Evolutionary conservation across 352 stramenopile genomes (phyloP).

Genomic region (Globisporangium abappressorium): DNA sequence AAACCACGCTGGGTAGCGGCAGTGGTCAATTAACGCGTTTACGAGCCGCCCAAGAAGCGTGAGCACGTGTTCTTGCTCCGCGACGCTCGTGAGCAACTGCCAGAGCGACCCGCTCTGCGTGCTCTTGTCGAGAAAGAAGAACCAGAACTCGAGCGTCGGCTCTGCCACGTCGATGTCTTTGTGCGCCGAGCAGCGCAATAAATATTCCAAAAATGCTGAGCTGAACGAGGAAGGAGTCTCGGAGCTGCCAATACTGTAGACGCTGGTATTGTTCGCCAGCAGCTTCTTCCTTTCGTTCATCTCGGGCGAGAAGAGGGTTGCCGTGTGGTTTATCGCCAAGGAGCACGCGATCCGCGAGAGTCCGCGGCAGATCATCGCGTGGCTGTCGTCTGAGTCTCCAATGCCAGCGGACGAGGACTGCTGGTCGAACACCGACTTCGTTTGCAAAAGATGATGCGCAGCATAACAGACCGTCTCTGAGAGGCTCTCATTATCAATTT

Average conservation of each 20-base stretch:
- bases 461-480: constrained; percentile 29
- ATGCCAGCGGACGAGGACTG: background rate
- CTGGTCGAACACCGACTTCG: constrained; percentile 24
- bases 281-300: constrained; percentile 12
- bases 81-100: constrained; percentile 30
- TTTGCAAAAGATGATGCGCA: constrained; percentile 23
- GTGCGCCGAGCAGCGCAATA: constrained; percentile 62
- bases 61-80: constrained; percentile 35
- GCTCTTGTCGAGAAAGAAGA: constrained; percentile 79
- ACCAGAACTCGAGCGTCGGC: constrained; percentile 85
- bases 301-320: constrained; percentile 25
- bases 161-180: constrained; percentile 51
- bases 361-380: constrained; percentile 22
- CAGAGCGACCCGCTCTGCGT: constrained; percentile 41
- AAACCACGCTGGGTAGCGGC: constrained; percentile 58
- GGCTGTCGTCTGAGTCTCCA: constrained; percentile 19
- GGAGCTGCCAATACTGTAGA: background rate
- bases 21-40: constrained; percentile 60
- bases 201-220: constrained; percentile 48
- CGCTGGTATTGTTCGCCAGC: background rate
- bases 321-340: constrained; percentile 43
- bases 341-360: constrained; percentile 47
- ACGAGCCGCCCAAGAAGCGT: constrained; percentile 61
- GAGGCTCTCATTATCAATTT: constrained; percentile 17
- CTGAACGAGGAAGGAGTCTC: constrained; percentile 16